phyloP scores from a whole-genome alignment of 164 flowering plant species.

The Berberis vulgaris region DNA sequence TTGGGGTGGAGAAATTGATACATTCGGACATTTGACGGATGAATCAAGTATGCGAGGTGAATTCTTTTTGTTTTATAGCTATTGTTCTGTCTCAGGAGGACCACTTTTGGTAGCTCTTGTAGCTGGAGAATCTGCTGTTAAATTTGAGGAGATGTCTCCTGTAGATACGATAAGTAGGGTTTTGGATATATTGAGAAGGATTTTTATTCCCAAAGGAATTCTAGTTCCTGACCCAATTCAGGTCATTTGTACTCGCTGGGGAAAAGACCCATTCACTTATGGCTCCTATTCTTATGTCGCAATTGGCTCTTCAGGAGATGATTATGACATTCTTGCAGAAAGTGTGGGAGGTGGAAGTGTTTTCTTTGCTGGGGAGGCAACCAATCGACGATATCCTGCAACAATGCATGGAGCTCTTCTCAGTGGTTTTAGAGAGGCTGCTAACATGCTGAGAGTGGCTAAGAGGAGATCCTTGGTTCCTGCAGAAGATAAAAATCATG shows the following conservation, averaged over 20 bases:
- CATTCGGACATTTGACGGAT: constrained; percentile 86
- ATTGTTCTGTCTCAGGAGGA: constrained; percentile 89
- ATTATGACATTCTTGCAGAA: constrained; percentile 91
- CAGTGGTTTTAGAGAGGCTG: constrained; percentile 98
- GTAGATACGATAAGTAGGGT: constrained; percentile 66
- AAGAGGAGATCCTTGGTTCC: constrained; percentile 36
- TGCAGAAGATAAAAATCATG: constrained; percentile 19
- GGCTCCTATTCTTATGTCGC: constrained; percentile 96
- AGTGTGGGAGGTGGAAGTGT: constrained; percentile 82
- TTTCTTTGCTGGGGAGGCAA: constrained; percentile 99
- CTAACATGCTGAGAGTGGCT: constrained; percentile 67
- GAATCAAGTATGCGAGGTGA: constrained; percentile 76
- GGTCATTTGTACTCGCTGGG: constrained; percentile 94
- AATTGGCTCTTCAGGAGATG: constrained; percentile 89
- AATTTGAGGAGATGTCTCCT: constrained; percentile 73
- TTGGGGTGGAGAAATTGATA: constrained; percentile 97
- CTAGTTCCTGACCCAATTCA: constrained; percentile 81
- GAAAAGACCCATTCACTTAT: constrained; percentile 65
- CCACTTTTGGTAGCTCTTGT: constrained; percentile 93
- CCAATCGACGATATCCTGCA: constrained; percentile 87
- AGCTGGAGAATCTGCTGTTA: constrained; percentile 92
- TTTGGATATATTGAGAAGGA: constrained; percentile 56
- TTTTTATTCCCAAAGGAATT: constrained; percentile 74
- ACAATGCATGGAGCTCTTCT: constrained; percentile 98
- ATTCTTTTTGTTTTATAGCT: constrained; percentile 90